Conservation (phyloP, 2,329 filamentous ascomycete species). For the Aspergillus quadricinctus region DNA sequence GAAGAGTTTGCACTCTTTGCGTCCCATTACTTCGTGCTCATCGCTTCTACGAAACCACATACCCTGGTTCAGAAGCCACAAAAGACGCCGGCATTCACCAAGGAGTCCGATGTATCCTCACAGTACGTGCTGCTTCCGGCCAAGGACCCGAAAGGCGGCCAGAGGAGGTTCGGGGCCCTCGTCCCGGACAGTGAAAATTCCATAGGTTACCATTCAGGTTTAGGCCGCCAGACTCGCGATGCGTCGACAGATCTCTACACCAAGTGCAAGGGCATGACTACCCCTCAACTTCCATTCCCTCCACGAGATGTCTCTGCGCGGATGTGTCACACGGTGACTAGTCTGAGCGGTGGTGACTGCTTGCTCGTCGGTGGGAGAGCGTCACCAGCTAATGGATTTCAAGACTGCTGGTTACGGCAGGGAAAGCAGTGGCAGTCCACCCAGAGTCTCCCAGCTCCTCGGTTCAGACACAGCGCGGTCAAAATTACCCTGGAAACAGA, state of each 20-base stretch:
- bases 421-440: conserved; percentile 60
- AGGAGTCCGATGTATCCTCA: conserved; percentile 5
- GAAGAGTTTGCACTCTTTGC: conserved; percentile 86
- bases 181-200: conserved; percentile 35
- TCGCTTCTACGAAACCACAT: conserved; percentile 48
- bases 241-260: conserved; percentile 45
- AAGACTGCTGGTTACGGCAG: conserved; percentile 71
- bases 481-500: conserved; percentile 35
- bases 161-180: conserved; percentile 59
- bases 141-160: conserved; percentile 36
- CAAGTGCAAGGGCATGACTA: conserved; percentile 45
- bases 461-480: conserved; percentile 71
- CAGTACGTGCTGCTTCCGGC: conserved; percentile 19
- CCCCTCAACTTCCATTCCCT: conserved; percentile 44
- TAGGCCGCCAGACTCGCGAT: conserved; percentile 45
- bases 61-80: neutral
- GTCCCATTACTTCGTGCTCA: conserved; percentile 76
- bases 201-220: conserved; percentile 39
- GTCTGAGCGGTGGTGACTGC: conserved; percentile 54
- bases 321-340: conserved; percentile 74
- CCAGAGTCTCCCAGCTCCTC: conserved; percentile 61
- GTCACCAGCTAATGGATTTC: conserved; percentile 66
- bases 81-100: neutral
- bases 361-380: conserved; percentile 72
- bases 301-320: conserved; percentile 37